phyloP scores from a whole-genome alignment of 805 yeast species.

The Candida loeiensis region DNA sequence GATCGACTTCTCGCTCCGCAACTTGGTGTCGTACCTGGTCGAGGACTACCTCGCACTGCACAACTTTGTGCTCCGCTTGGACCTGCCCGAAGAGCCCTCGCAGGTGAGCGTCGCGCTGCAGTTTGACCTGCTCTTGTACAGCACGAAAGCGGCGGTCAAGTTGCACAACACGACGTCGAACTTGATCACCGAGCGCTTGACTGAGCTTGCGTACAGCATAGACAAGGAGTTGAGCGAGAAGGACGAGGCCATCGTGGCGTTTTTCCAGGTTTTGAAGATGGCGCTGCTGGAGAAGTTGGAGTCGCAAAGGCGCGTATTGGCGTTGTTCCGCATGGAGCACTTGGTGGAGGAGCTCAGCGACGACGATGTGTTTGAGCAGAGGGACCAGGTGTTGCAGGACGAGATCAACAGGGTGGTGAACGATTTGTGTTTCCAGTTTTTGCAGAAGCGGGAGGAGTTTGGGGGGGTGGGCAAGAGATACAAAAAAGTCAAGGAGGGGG shows the following conservation, averaged over 20 bases:
- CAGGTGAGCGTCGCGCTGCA: conserved; percentile 3
- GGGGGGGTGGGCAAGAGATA: conserved; percentile 12
- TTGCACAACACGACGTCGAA: conserved; percentile 32
- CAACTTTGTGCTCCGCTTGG: conserved; percentile 24
- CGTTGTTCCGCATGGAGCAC: conserved; percentile 31
- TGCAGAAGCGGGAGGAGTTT: conserved; percentile 31
- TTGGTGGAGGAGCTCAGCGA: conserved; percentile 28
- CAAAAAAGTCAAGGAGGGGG: conserved; percentile 12
- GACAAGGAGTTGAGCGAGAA: conserved; percentile 36
- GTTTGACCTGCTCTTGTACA: conserved; percentile 36
- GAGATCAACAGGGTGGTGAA: conserved; percentile 38
- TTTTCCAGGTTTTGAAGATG: conserved; percentile 23
- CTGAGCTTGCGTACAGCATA: conserved; percentile 35
- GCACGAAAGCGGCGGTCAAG: conserved; percentile 33
- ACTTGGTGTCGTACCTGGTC: conserved; percentile 22
- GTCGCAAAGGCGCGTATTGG: conserved; percentile 27
- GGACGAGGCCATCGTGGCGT: conserved; percentile 30
- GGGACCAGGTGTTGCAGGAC: conserved; percentile 36
- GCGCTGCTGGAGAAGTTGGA: conserved; percentile 24
- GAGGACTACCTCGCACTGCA: conserved; percentile 29
- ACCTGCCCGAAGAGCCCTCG: conserved; percentile 7
- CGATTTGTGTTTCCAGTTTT: conserved; percentile 35
- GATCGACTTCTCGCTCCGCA: conserved; percentile 23
- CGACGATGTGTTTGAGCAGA: too few relatives aligned
- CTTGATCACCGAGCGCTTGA: conserved; percentile 34